These are phyloP conservation scores for Clonostachys rhizophaga DNA, from an alignment of 2,329 filamentous ascomycete species.

Conservation along the genomic window DNA sequence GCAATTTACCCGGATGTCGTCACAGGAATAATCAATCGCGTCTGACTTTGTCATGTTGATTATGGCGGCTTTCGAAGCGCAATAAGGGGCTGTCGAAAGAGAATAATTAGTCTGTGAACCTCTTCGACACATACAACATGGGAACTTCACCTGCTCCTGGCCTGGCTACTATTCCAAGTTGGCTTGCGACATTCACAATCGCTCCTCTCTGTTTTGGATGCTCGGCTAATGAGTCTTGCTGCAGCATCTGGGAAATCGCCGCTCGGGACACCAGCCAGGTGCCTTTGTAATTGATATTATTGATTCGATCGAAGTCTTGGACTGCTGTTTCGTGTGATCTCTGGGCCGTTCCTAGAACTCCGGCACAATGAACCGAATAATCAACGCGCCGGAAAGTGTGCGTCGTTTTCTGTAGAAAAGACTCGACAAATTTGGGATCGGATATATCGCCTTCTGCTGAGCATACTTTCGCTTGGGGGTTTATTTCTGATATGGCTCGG, in stretches of 20 bases:
- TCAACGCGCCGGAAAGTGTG: constrained; percentile 40
- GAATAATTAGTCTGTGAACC: not conserved
- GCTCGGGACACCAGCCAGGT: constrained; percentile 41
- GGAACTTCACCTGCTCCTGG: constrained; percentile 22
- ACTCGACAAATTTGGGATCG: constrained; percentile 36
- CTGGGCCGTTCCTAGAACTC: constrained; percentile 36
- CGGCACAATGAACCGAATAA: constrained; percentile 53
- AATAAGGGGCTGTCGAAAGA: constrained; percentile 42
- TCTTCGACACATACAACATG: constrained; percentile 19
- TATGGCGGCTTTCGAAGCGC: constrained; percentile 52
- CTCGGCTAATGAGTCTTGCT: constrained; percentile 31
- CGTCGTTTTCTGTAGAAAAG: constrained; percentile 23
- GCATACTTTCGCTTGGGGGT: constrained; percentile 25
- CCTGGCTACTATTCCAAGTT: constrained; percentile 42
- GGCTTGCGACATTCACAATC: constrained; percentile 47
- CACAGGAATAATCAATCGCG: constrained; percentile 49
- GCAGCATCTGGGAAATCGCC: constrained; percentile 36
- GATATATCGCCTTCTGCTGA: constrained; percentile 38
- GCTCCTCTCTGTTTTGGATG: constrained; percentile 37
- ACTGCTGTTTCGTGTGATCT: constrained; percentile 39
- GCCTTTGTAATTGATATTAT: constrained; percentile 48
- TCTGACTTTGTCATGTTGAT: constrained; percentile 53
- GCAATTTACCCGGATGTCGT: constrained; percentile 29
- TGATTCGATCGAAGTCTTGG: constrained; percentile 46
- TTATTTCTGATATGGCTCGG: constrained; percentile 19